Evolutionary conservation across 345 rosid species (phyloP).

Genomic region (Aurinia saxatilis): DNA sequence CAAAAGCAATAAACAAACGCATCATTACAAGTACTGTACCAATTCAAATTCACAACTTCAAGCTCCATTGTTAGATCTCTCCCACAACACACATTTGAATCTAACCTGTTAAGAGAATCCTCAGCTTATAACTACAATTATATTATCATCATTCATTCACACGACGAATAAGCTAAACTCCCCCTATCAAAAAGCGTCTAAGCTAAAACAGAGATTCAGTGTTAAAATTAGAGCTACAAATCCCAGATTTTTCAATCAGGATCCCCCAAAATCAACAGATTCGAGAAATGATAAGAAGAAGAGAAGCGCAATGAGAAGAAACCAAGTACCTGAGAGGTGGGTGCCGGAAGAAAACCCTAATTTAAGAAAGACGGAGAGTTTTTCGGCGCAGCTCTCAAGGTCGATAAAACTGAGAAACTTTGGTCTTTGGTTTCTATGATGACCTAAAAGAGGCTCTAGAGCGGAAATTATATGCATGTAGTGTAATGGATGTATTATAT

Average conservation of each 20-base stretch:
- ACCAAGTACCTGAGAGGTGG: slow-evolving; percentile 17
- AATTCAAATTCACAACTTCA: too few species aligned
- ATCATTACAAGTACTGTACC: too few species aligned
- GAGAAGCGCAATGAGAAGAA: slow-evolving; percentile 11
- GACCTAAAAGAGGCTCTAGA: too few species aligned
- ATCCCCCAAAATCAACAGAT: not conserved
- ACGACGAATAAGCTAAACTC: not conserved
- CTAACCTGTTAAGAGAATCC: slow-evolving; percentile 35
- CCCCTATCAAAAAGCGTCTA: not conserved
- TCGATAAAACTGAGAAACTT: not conserved
- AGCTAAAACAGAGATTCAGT: not conserved
- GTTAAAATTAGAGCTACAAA: not conserved
- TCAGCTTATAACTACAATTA: slow-evolving; percentile 25
- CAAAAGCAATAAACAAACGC: too few species aligned
- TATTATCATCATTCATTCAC: not conserved
- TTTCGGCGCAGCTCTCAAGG: slow-evolving; percentile 16
- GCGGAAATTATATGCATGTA: too few species aligned
- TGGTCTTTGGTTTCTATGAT: too few species aligned
- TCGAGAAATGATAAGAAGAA: not conserved
- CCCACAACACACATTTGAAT: slow-evolving; percentile 29
- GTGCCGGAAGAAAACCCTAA: slow-evolving; percentile 28
- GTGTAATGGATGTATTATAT: too few species aligned
- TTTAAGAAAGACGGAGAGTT: slow-evolving; percentile 11
- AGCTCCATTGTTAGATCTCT: slow-evolving; percentile 29
- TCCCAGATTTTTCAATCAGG: too few species aligned